Evolutionary conservation across 2,329 filamentous ascomycete species (phyloP).

Genomic region (Aspergillus jensenii): DNA sequence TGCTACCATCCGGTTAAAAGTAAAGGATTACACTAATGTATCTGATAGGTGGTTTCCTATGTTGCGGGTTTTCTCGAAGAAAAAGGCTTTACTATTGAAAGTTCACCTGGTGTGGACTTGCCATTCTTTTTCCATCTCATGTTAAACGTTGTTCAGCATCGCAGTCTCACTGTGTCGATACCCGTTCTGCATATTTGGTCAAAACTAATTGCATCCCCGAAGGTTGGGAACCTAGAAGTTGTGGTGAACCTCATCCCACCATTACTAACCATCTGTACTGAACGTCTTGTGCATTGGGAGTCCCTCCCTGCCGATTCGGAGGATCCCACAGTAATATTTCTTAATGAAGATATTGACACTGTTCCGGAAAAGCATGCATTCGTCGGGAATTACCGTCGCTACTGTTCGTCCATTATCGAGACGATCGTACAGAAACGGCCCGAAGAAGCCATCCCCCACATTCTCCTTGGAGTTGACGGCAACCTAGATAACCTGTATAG

Average conservation of each 20-base stretch:
- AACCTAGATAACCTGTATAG: slow-evolving; percentile 75
- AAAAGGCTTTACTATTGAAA: slow-evolving; percentile 67
- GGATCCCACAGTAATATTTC: slow-evolving; percentile 75
- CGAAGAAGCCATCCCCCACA: slow-evolving; percentile 81
- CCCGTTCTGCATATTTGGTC: slow-evolving; percentile 90
- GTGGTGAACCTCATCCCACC: slow-evolving; percentile 67
- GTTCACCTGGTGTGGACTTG: slow-evolving; percentile 59
- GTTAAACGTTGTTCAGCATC: slow-evolving; percentile 74
- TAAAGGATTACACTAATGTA: slow-evolving; percentile 3
- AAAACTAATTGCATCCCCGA: slow-evolving; percentile 70
- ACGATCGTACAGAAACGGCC: slow-evolving; percentile 78
- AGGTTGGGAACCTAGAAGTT: slow-evolving; percentile 61
- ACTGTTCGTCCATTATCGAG: slow-evolving; percentile 85
- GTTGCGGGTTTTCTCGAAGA: slow-evolving; percentile 81
- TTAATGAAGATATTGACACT: slow-evolving; percentile 93
- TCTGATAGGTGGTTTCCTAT: slow-evolving; percentile 72
- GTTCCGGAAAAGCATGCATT: slow-evolving; percentile 92
- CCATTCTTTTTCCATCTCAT: slow-evolving; percentile 77
- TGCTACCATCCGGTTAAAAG: neutral
- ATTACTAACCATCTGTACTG: slow-evolving; percentile 78
- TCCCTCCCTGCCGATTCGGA: slow-evolving; percentile 77
- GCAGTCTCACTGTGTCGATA: slow-evolving; percentile 89
- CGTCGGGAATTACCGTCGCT: slow-evolving; percentile 90
- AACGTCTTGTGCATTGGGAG: slow-evolving; percentile 84
- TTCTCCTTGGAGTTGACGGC: slow-evolving; percentile 74